Conservation (phyloP, 2,329 filamentous ascomycete species). For the Clonostachys rhizophaga region DNA sequence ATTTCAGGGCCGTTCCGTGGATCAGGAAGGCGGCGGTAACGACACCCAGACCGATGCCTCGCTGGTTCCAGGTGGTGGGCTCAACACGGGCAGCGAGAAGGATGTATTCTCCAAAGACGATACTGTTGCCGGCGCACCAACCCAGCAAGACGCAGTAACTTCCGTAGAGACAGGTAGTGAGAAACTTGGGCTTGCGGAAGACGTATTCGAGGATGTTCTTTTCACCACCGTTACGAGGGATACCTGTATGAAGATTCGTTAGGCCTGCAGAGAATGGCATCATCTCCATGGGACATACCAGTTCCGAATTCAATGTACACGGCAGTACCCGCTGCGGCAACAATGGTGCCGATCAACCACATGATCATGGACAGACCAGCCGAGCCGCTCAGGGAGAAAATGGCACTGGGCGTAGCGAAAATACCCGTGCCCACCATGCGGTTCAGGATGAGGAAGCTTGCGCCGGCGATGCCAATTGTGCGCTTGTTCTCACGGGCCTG, state of each 20-base stretch:
- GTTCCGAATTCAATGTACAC: slow-evolving; percentile 65
- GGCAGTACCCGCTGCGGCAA: slow-evolving; percentile 57
- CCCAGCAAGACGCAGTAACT: slow-evolving; percentile 59
- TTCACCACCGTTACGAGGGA: slow-evolving; percentile 61
- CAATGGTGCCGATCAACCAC: slow-evolving; percentile 58
- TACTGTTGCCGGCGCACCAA: slow-evolving; percentile 63
- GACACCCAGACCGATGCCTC: slow-evolving; percentile 61
- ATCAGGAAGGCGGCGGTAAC: slow-evolving; percentile 62
- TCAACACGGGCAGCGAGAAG: slow-evolving; percentile 60
- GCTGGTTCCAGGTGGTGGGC: slow-evolving; percentile 62
- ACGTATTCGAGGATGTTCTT: slow-evolving; percentile 66
- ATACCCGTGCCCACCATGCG: slow-evolving; percentile 64
- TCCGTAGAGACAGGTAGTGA: slow-evolving; percentile 55
- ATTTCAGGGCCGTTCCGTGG: slow-evolving; percentile 58
- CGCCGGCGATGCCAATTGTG: slow-evolving; percentile 50
- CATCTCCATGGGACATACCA: too few species aligned
- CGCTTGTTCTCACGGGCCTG: slow-evolving; percentile 40
- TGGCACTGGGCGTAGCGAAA: slow-evolving; percentile 57
- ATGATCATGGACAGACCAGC: slow-evolving; percentile 59
- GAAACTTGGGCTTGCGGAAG: slow-evolving; percentile 54
- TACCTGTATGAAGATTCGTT: slow-evolving; percentile 21
- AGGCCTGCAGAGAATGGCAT: too few species aligned
- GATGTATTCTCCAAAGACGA: slow-evolving; percentile 68
- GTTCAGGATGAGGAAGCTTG: slow-evolving; percentile 58
- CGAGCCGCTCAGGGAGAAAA: slow-evolving; percentile 52